Conservation (phyloP, 192 early-diverging fungal species). For the Pecoramyces ruminantium region DNA sequence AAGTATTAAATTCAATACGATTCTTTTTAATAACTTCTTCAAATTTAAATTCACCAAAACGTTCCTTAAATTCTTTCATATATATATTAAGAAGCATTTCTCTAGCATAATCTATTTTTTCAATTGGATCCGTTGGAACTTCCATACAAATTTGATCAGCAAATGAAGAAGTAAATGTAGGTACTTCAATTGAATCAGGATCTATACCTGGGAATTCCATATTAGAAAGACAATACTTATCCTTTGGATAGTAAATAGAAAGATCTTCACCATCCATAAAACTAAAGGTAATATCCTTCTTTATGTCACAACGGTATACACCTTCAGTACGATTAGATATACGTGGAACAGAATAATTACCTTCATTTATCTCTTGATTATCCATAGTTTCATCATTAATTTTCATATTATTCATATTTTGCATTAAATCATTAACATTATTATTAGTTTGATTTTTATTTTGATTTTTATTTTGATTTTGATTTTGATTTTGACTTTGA, state of each 20-base stretch:
- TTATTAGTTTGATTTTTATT: no score
- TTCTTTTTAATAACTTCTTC: not conserved
- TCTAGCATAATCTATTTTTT: not conserved
- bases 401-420: not conserved
- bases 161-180: not conserved
- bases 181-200: not conserved
- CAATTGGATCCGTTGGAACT: not conserved
- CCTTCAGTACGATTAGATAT: not conserved
- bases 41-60: not conserved
- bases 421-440: no score
- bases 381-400: not conserved
- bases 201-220: not conserved
- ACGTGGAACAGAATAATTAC: not conserved
- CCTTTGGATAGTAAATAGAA: not conserved
- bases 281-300: not conserved
- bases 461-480: no score
- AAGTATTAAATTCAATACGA: not conserved
- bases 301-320: not conserved
- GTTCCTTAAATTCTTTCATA: not conserved
- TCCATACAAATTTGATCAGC: not conserved
- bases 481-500: no score
- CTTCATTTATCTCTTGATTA: no score
- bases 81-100: not conserved
- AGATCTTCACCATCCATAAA: not conserved
- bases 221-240: not conserved